phyloP scores from a whole-genome alignment of 768 basidiomycete species.

The Tylopilus rubrobrunneus region DNA sequence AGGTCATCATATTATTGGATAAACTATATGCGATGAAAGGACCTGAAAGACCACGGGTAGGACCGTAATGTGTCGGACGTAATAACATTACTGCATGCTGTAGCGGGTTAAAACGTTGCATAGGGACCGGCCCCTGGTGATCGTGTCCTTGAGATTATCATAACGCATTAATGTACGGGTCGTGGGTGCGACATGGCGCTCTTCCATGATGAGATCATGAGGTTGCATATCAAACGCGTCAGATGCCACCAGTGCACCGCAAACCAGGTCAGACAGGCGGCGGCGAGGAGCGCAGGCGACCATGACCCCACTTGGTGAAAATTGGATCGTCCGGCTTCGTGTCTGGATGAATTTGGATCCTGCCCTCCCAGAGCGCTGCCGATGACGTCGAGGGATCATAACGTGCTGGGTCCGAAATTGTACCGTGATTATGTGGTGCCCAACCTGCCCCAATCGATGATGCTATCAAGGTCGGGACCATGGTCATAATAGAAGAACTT shows the following conservation, averaged over 20 bases:
- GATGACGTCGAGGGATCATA: constrained; percentile 77
- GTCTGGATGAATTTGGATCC: constrained; percentile 83
- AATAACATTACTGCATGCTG: neutral
- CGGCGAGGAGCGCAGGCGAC: constrained; percentile 12
- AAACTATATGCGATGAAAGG: constrained; percentile 19
- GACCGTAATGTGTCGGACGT: neutral
- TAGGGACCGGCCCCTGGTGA: constrained; percentile 10
- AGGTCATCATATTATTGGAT: constrained; percentile 18
- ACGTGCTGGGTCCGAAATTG: constrained; percentile 70
- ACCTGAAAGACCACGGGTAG: neutral
- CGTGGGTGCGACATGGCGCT: constrained; percentile 2
- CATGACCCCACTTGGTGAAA: constrained; percentile 31
- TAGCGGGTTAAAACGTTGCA: neutral
- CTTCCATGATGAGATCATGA: constrained; percentile 6
- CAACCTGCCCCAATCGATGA: constrained; percentile 70
- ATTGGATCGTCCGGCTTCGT: constrained; percentile 65
- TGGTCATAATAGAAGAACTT: constrained; percentile 69
- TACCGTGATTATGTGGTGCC: constrained; percentile 51
- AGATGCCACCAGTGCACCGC: neutral
- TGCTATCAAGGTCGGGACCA: constrained; percentile 71
- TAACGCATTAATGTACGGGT: constrained; percentile 10
- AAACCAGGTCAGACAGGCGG: constrained; percentile 15
- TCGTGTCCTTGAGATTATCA: constrained; percentile 6
- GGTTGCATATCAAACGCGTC: neutral
- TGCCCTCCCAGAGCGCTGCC: constrained; percentile 81